Percentiles rank a stretch among this genome's conserved stretches.
Evolutionary conservation across 1,284 basidiomycete species (phyloP).

Genomic region (Fomes fomentarius): DNA sequence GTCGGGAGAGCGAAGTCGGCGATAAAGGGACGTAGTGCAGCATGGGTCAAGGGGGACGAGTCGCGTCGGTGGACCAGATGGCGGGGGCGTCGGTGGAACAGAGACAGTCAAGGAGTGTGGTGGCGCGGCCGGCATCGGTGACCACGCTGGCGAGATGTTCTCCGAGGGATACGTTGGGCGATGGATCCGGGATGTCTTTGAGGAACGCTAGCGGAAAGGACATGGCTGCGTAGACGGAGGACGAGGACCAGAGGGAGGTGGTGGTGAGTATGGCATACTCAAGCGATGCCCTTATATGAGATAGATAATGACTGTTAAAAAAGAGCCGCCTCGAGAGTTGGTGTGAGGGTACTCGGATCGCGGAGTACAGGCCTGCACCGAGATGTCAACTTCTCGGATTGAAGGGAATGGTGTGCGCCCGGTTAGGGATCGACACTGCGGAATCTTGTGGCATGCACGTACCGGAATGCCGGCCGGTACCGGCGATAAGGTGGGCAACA

Average conservation of each 20-base stretch:
- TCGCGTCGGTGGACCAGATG: slow-evolving; percentile 20
- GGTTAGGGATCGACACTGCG: slow-evolving; percentile 3
- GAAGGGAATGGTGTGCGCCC: not conserved
- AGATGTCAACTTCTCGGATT: slow-evolving; percentile 1
- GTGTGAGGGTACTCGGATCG: too few species aligned
- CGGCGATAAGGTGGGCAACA: slow-evolving; percentile 23
- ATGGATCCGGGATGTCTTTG: slow-evolving; percentile 14
- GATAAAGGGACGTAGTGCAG: slow-evolving; percentile 18
- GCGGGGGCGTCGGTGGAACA: slow-evolving; percentile 18
- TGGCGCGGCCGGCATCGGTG: slow-evolving; percentile 21
- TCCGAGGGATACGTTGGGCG: slow-evolving; percentile 13
- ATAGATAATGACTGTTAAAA: too few species aligned
- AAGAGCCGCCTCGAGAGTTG: too few species aligned
- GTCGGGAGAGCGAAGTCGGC: slow-evolving; percentile 20
- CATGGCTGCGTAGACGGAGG: slow-evolving; percentile 10
- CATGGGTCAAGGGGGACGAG: slow-evolving; percentile 21
- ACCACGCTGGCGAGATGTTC: slow-evolving; percentile 21
- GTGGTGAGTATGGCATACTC: too few species aligned
- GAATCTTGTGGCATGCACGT: slow-evolving; percentile 1
- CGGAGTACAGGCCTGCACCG: too few species aligned
- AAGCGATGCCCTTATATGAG: too few species aligned
- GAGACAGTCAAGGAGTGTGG: slow-evolving; percentile 22
- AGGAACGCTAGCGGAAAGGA: slow-evolving; percentile 24
- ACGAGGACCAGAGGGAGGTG: not conserved
- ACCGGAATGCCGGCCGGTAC: slow-evolving; percentile 7